These are phyloP conservation scores for Carex arenaria DNA, from an alignment of 202 grass and related monocot species.

Conservation along the genomic window DNA sequence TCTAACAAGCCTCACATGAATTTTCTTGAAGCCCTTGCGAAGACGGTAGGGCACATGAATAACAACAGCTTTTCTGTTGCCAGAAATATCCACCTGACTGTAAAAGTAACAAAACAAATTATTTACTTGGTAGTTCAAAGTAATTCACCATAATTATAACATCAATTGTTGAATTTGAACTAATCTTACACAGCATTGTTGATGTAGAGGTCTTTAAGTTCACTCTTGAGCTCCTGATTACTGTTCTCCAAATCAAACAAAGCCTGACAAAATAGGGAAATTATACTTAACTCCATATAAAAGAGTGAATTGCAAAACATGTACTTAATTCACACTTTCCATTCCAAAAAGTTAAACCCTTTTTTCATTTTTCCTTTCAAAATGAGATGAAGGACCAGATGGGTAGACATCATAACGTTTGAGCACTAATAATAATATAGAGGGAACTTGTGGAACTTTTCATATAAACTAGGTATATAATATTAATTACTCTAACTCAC, in stretches of 20 bases:
- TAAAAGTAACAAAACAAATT: not conserved
- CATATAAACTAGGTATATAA: not conserved
- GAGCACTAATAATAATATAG: not conserved
- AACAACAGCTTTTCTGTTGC: constrained; percentile 55
- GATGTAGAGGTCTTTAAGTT: constrained; percentile 58
- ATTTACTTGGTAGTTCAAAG: not conserved
- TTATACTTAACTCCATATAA: not conserved
- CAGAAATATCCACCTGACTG: constrained; percentile 47
- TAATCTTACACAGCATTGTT: constrained; percentile 41
- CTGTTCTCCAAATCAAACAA: constrained; percentile 60
- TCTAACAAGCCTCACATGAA: constrained; percentile 60
- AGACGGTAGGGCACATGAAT: constrained; percentile 68
- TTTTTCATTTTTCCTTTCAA: not conserved
- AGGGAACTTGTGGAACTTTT: not conserved
- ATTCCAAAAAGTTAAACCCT: not conserved
- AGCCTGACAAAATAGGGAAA: constrained; percentile 19
- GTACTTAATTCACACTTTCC: not conserved
- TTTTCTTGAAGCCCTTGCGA: constrained; percentile 48
- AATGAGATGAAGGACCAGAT: not conserved
- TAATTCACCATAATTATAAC: not conserved
- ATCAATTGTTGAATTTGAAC: not conserved
- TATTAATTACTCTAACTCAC: not conserved
- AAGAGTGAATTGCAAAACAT: not conserved
- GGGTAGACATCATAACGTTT: not conserved
- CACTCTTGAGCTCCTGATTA: constrained; percentile 56